Base-by-base conservation (phyloP, 2,329 filamentous ascomycete genomes). In the Fusarium solani-melongenae region DNA sequence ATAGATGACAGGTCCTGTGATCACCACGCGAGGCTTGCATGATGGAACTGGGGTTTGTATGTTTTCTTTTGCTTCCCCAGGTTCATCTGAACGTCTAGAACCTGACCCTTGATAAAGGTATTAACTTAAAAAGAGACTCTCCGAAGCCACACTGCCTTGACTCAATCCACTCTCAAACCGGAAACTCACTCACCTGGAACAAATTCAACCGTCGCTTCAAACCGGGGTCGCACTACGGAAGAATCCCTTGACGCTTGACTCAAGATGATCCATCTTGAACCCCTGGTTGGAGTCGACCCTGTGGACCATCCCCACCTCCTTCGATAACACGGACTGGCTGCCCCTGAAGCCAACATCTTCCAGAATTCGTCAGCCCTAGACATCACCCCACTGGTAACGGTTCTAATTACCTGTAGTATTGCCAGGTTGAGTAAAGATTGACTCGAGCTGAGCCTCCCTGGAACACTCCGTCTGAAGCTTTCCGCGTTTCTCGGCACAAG, bases 291-390 rank as follows among this genome's bases (percentile, higher is more conserved):
- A 17, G 29, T 34, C 29, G n/a, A 55, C 51, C 8, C 20, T 20
- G 53, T 57, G 53, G 57, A 60, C 17, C 15, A 22, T 44, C 38
- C 27, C 57, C 36, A 36, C 38, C 36, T 29, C 24, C 56, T 24
- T 29, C 12, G 56, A 58, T 41, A n/a, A 29, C 56, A 39, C 56
- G 56, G 36, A 22, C 36, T 39, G 34, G 33, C 22, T 44, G 36
- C 38, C 57, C 57, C 57, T 60, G 57, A 60, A 46, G 38, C 39
- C 41, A 46, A 46, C 41, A 2, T n/a, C 17, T 51, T 51, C 17
- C 22, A n/a, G 27, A 34, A 20, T 34, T 59, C 34, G 36, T 60
- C 57, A 60, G 57, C 57, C 57, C 38, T 60, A 60, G 57, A 60
- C 17, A 44, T 29, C 38, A 60, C 36, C 24, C 33, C 31, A 33